Evolutionary conservation across 306 rosid species (phyloP), one percentile per base, ranked within the genome.

Genomic region (Delonix regia): DNA sequence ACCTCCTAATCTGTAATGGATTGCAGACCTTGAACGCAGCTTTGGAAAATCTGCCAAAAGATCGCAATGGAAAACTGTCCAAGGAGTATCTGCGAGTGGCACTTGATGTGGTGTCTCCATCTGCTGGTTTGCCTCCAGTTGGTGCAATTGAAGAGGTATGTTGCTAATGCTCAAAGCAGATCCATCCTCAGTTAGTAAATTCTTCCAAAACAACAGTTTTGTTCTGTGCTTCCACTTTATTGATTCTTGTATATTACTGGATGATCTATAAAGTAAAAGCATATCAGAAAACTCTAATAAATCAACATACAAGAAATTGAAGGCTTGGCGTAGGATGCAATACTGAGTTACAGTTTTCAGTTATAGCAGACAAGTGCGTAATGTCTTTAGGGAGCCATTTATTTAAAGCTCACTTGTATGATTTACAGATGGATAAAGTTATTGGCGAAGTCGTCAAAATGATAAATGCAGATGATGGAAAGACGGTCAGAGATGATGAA

Each of bases 101-200:
- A 0, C 85, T 96, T 18, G 98, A 96, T 25, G 76, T 57, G 18
- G 80, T 93, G 73, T 92, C 87, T 75, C 94, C 96, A 72, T 81
- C 92, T 22, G 96, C 98, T 25, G 96, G 94, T 53, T 87, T 96
- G 51, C 99, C 98, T 36, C 99, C 98, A 11, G 62, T 87, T 48
- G 98, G 97, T 59, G 91, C 94, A 80, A 82, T 96, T 59, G 86
- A 85, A 51, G 88, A 87, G 97, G 99, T 96, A 83, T 49, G 39
- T 48, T 63, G 56, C 80, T 16, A 60, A 47, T 66, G 30, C 27
- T 71, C 79, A 38, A 38, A 21, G 48, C 73, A 44, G 42, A 44
- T 36, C 44, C 63, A 45, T 61, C 41, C 27, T 3, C 28, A 55
- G 22, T 5, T 22, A 9, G 30, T 25, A 55, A 21, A 52, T 42